Evolutionary conservation across 495 filamentous ascomycete genomes (phyloP), one percentile per base, ranked within the genome.

Genomic region (Trichocladium antarcticum): DNA sequence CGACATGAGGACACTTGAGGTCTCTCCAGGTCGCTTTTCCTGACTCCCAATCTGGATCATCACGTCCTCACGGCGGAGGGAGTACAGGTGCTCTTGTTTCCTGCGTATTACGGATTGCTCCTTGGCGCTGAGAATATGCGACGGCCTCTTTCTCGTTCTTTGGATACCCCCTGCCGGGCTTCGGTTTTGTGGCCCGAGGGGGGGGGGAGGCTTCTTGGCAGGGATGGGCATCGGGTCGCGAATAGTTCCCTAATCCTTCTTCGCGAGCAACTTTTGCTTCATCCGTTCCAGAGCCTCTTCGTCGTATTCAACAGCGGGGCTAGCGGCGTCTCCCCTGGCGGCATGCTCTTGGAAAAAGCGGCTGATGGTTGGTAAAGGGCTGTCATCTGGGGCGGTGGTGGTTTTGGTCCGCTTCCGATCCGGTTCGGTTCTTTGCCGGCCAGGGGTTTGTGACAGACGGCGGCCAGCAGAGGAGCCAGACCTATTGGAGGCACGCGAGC

Each of bases 1-100:
- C 6, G 34, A 32, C 5, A 29, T 56, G 34, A 21, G 12, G 5
- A 44, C 28, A 15, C 42, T 59, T 1, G 58, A 57, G 22, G 40
- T 54, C 16, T 46, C 41, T 28, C 54, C 61, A 22, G 60, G 51
- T 2, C 50, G 51, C 42, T 60, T 66, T 31, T 65, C 65, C 44
- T 65, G 66, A 37, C 61, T 69, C 5, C 68, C 68, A 37, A 72
- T 58, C 29, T 55, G 66, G 15, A 72, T 61, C 37, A 31, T 62
- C 17, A 69, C 51, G 32, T 59, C 51, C 2, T 53, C 36, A 15
- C 47, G 43, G 24, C 35, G 29, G 14, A 56, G 38, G 10, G 22
- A 28, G 34, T 51, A 34, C 1, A 0, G 22, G 22, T 29, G 41
- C 12, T 3, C 14, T 38, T 39, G 47, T 19, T 32, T 42, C 16